A percentile compares a stretch with the other conserved stretches of the same genome.
phyloP scores from a whole-genome alignment of 2,329 filamentous ascomycete species.

The Mariannaea elegans region DNA sequence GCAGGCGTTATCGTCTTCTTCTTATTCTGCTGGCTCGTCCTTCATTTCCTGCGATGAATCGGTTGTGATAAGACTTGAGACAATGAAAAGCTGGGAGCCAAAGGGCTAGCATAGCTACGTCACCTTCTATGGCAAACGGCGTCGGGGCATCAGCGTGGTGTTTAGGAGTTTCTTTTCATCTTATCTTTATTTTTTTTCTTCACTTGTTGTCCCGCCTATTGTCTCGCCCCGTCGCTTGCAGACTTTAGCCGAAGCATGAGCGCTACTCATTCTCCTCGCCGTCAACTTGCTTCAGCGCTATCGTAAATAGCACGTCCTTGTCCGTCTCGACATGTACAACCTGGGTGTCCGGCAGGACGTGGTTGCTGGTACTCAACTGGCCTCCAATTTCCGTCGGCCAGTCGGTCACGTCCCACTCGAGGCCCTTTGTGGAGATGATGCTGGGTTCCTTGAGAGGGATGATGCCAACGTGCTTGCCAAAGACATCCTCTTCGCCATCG shows the following conservation, averaged over 20 bases:
- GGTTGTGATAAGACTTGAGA: background rate
- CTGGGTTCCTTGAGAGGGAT: slow-evolving; percentile 84
- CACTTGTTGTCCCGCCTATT: slow-evolving; percentile 21
- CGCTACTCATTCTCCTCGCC: slow-evolving; percentile 45
- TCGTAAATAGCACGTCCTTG: slow-evolving; percentile 76
- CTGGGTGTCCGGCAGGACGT: slow-evolving; percentile 67
- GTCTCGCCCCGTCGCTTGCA: slow-evolving; percentile 18
- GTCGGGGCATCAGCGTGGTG: slow-evolving; percentile 40
- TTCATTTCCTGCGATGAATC: slow-evolving; percentile 76
- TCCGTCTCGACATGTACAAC: slow-evolving; percentile 71
- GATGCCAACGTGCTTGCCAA: slow-evolving; percentile 85
- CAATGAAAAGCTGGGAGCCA: background rate
- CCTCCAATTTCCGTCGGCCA: slow-evolving; percentile 83
- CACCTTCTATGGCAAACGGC: slow-evolving; percentile 25
- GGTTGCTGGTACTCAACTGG: slow-evolving; percentile 82
- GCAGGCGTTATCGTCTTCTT: slow-evolving; percentile 88
- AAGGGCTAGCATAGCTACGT: slow-evolving; percentile 10
- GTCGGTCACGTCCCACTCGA: slow-evolving; percentile 89
- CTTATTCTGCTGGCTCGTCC: slow-evolving; percentile 87
- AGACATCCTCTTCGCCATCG: slow-evolving; percentile 57
- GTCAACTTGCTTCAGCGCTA: slow-evolving; percentile 63
- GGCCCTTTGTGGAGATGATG: slow-evolving; percentile 78
- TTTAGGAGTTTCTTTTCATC: slow-evolving; percentile 36
- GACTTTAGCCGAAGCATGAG: background rate
- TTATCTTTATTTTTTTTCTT: slow-evolving; percentile 24